Percentiles rank a stretch among this genome's conserved stretches.
phyloP scores from a whole-genome alignment of 306 rosid species.

The Ochetophila trinervis region DNA sequence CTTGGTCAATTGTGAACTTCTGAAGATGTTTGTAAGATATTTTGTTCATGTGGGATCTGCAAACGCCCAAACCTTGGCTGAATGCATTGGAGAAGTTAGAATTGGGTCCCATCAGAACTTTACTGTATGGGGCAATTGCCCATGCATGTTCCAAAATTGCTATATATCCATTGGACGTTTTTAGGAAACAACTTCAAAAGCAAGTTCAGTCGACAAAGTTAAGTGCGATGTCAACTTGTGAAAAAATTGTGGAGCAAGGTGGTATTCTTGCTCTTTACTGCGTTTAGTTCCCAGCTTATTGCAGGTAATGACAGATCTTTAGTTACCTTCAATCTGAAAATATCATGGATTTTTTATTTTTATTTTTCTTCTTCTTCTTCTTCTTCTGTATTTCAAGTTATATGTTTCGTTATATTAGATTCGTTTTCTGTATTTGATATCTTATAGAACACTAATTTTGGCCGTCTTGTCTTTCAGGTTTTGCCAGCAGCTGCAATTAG shows the following conservation, averaged over 20 bases:
- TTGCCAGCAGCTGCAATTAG: constrained; percentile 60
- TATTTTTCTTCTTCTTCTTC: background rate
- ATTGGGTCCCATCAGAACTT: constrained; percentile 77
- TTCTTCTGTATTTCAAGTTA: no score
- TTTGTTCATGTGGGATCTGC: no score
- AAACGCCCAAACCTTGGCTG: constrained; percentile 18
- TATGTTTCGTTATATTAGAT: no score
- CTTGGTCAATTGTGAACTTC: no score
- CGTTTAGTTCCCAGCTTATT: constrained; percentile 91
- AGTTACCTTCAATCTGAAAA: background rate
- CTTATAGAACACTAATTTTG: background rate
- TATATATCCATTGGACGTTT: constrained; percentile 96
- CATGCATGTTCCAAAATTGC: constrained; percentile 94
- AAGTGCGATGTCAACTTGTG: constrained; percentile 74
- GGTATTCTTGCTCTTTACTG: constrained; percentile 89
- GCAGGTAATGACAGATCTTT: constrained; percentile 41
- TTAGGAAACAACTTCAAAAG: constrained; percentile 88
- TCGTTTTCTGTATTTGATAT: no score
- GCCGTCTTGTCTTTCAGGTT: constrained; percentile 31
- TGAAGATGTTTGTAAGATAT: no score
- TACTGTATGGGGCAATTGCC: constrained; percentile 80
- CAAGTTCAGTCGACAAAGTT: constrained; percentile 68
- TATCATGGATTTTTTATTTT: background rate
- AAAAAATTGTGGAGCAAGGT: constrained; percentile 75
- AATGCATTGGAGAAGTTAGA: constrained; percentile 88